Evolutionary conservation across 1,139 yeast genomes (phyloP), one percentile per base, ranked within the genome.

Genomic region (Scheffersomyces parashehatae): DNA sequence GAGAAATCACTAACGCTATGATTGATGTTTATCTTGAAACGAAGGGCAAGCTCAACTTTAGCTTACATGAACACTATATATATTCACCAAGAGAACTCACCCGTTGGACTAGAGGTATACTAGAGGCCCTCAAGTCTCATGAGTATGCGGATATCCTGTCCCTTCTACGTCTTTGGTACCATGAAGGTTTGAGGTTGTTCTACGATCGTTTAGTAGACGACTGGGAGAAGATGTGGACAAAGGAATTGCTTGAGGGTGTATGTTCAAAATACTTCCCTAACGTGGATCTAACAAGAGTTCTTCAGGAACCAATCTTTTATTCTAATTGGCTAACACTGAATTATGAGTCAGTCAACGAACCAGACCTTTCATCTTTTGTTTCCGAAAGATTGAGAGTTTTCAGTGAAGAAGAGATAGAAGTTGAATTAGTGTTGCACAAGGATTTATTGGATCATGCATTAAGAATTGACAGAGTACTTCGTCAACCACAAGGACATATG

Each of bases 61-160:
- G 48, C 1, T 46, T 55, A 0, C 77, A 71, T 37, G 67, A 72
- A 15, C 95, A 88, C 57, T 88, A 89, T 56, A 70, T 88, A 1
- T 87, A 85, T 58, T 85, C 96, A 24, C 98, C 99, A 0, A 81
- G 98, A 60, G 99, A 93, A 58, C 72, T 93, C 24, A 89, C 98
- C 0, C 69, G 98, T 46, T 89, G 97, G 96, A 70, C 82, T 2
- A 74, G 87, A 47, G 96, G 97, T n/a, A 64, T 93, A 1, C 73
- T 80, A 41, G 80, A 79, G 39, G 85, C 85, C 0, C 55, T 86
- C 10, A 65, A 68, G 43, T 61, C 73, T 1, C 51, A 67, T 2
- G 70, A 68, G 3, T 60, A 66, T 29, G 48, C 70, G 2, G 56
- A 67, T 0, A 54, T 81, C 12, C 67, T 67, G 29, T 73, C 73